Conservation (phyloP, 495 filamentous ascomycete species). For the Astrocystis sublimbata region DNA sequence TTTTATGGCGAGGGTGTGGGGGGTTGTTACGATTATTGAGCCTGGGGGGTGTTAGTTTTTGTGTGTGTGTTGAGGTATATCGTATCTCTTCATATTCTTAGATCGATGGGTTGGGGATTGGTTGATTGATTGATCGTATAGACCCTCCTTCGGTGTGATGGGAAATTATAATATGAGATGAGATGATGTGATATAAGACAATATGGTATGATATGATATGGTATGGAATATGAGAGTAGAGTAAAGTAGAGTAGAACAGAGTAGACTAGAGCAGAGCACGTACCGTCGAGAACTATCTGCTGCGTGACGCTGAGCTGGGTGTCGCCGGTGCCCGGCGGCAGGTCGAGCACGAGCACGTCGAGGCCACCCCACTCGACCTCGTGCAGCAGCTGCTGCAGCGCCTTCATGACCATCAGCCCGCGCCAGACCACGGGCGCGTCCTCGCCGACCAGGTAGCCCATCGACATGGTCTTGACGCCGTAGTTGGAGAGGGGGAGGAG, state of each 20-base stretch:
- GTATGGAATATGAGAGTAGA: too few species aligned
- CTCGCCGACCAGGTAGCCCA: conserved; percentile 87
- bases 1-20: conserved; percentile 84
- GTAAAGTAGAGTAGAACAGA: too few species aligned
- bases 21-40: conserved; percentile 88
- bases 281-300: conserved; percentile 80
- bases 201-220: too few species aligned
- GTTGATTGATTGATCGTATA: too few species aligned
- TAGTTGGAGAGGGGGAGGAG: conserved; percentile 91
- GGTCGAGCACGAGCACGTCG: conserved; percentile 84
- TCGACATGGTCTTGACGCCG: conserved; percentile 95
- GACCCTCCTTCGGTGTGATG: too few species aligned
- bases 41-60: too few species aligned
- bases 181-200: background rate
- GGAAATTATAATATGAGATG: background rate
- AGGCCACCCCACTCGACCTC: conserved; percentile 86
- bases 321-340: conserved; percentile 94
- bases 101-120: too few species aligned
- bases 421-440: conserved; percentile 90
- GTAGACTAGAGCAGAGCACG: too few species aligned
- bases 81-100: too few species aligned
- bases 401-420: conserved; percentile 97
- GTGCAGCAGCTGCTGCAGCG: conserved; percentile 90
- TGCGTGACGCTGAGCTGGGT: conserved; percentile 92
- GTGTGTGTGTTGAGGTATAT: too few species aligned